Conservation (phyloP, 1,139 yeast genomes). For the Blastobotrys capitulatus region DNA sequence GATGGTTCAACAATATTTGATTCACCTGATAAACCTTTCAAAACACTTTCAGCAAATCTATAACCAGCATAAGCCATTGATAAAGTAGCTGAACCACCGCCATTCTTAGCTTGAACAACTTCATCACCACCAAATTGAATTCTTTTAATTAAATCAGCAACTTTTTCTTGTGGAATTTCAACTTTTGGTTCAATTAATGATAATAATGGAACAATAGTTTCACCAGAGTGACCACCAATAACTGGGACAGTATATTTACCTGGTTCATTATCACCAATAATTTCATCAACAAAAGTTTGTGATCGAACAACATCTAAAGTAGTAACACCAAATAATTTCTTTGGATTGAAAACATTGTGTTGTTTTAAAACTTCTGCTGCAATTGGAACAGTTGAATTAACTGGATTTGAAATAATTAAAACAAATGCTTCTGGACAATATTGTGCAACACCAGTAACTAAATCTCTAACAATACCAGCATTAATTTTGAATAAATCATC, state of each 20-base stretch:
- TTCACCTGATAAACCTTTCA: slow-evolving; percentile 57
- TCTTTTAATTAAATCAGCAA: slow-evolving; percentile 77
- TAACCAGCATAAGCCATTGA: slow-evolving; percentile 99
- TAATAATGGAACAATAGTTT: slow-evolving; percentile 92
- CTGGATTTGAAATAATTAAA: slow-evolving; percentile 91
- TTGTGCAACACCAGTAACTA: slow-evolving; percentile 85
- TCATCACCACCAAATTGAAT: slow-evolving; percentile 99
- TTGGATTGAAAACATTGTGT: slow-evolving; percentile 84
- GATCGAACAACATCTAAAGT: slow-evolving; percentile 94
- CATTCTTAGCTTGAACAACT: slow-evolving; percentile 97
- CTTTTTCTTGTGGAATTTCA: slow-evolving; percentile 44
- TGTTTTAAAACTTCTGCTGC: slow-evolving; percentile 90
- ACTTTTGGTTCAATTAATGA: slow-evolving; percentile 56
- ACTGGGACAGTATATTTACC: slow-evolving; percentile 46
- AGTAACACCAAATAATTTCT: slow-evolving; percentile 93
- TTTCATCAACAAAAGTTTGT: slow-evolving; percentile 80
- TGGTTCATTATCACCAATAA: slow-evolving; percentile 58
- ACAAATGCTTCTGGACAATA: slow-evolving; percentile 83
- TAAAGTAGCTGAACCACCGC: slow-evolving; percentile 98
- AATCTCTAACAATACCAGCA: slow-evolving; percentile 90
- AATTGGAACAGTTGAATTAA: slow-evolving; percentile 97
- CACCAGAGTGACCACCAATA: slow-evolving; percentile 98
- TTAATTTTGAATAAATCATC: slow-evolving; percentile 97
- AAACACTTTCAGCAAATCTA: slow-evolving; percentile 82
- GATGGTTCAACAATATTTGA: slow-evolving; percentile 71